Evolutionary conservation across 2,329 filamentous ascomycete genomes (phyloP), one percentile per base, ranked within the genome.

Genomic region (Cladophialophora immunda): DNA sequence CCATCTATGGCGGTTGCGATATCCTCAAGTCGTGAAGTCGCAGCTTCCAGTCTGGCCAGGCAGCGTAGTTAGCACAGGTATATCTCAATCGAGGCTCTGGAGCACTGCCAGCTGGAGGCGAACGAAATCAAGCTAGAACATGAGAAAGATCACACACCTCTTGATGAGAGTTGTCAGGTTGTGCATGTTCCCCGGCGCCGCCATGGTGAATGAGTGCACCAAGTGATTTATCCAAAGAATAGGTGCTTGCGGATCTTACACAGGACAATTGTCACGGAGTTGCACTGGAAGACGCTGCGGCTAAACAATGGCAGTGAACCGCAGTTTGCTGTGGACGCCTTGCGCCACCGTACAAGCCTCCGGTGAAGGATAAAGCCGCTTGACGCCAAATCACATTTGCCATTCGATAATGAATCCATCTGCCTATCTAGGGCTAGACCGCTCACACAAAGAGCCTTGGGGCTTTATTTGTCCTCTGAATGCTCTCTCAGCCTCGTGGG

Each of bases 91-190:
- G 29, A 52, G 29, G 15, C 25, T 36, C 7, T n/a, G 41, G 7
- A 41, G 38, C 3, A n/a, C 17, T 52, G 58, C 17, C 32, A n/a
- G 52, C 32, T 25, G 55, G 13, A 53, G 71, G 80, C 72, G 61
- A 67, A 77, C 66, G 80, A 88, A 78, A 88, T 86, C 75, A 78
- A 53, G 30, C 19, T 25, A n/a, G 22, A 13, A 15, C 38, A 52
- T n/a, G 29, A 32, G 6, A 25, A 34, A 58, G 27, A 15, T 68
- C 63, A 81, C 87, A 75, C 87, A 98, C 95, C 95, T 89, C 87
- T 99, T 99, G 84, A 99, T 97, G 76, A 99, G 88, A 62, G 95
- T 99, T 38, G 93, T 96, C 70, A 99, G 84, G 78, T 97, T 98
- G 82, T 98, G 90, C 93, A 98, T 97, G 76, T 93, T 92, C 15